Evolutionary conservation across 2,329 filamentous ascomycete genomes (phyloP).

Genomic region (Exserohilum turcica): DNA sequence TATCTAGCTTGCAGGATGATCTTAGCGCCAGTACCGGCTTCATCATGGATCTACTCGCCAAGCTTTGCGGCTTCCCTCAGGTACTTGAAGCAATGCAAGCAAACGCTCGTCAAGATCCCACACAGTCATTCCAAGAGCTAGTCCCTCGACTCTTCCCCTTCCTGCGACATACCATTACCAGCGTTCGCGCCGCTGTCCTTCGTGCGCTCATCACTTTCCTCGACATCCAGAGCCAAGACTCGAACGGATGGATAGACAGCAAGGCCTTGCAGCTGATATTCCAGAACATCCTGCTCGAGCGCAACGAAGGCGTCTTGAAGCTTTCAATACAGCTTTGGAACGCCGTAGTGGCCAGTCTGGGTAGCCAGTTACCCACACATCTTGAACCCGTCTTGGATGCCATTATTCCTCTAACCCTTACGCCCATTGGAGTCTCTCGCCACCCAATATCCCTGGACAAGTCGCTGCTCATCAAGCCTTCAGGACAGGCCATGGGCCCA

Average conservation of each 20-base stretch:
- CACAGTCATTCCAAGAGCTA: conserved; percentile 87
- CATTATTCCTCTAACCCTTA: conserved; percentile 82
- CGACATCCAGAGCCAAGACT: conserved; percentile 77
- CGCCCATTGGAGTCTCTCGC: conserved; percentile 89
- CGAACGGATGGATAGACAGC: conserved; percentile 89
- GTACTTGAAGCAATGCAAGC: conserved; percentile 92
- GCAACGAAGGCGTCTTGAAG: conserved; percentile 80
- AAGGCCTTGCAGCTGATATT: conserved; percentile 87
- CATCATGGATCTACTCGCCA: conserved; percentile 97
- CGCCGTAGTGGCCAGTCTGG: conserved; percentile 72
- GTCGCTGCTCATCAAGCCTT: conserved; percentile 88
- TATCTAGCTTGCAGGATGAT: conserved; percentile 96
- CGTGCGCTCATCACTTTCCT: conserved; percentile 93
- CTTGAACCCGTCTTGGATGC: conserved; percentile 76
- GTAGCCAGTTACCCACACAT: conserved; percentile 70
- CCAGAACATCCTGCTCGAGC: conserved; percentile 93
- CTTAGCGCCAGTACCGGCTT: conserved; percentile 95
- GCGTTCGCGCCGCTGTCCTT: conserved; percentile 88
- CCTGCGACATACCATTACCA: conserved; percentile 94
- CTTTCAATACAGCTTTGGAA: conserved; percentile 88
- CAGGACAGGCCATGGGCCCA: conserved; percentile 77
- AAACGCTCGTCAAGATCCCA: conserved; percentile 77
- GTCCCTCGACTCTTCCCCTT: conserved; percentile 96
- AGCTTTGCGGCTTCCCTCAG: conserved; percentile 90
- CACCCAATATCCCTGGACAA: conserved; percentile 93